phyloP scores from a whole-genome alignment of 139 green algal genomes.

The Coelastrella sp. region DNA sequence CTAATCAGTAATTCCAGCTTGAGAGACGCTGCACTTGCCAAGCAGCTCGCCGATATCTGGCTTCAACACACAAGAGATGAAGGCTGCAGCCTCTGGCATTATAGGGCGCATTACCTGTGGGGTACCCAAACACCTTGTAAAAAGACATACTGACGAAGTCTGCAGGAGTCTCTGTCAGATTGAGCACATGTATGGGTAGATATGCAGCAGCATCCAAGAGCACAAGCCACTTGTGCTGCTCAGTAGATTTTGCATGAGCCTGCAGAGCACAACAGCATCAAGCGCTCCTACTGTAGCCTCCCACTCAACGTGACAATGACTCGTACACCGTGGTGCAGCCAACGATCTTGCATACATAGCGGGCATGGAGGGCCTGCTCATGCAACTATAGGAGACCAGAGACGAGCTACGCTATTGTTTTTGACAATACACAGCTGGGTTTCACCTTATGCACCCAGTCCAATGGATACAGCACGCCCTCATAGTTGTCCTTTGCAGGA shows the following conservation, averaged over 20 bases:
- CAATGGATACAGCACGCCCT: conserved; percentile 65
- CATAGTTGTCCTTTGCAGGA: conserved; percentile 80
- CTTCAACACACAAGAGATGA: no score
- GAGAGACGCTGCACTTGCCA: no score
- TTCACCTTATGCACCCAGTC: conserved; percentile 59
- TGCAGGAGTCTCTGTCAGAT: conserved; percentile 62
- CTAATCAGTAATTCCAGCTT: no score
- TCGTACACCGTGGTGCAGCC: not conserved
- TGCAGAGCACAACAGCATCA: not conserved
- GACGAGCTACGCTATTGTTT: not conserved
- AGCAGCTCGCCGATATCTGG: no score
- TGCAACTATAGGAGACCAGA: no score
- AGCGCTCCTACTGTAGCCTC: not conserved
- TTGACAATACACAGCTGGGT: not conserved
- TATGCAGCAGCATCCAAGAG: conserved; percentile 80
- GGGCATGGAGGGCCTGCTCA: no score
- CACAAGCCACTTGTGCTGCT: conserved; percentile 49
- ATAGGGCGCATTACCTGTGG: conserved; percentile 52
- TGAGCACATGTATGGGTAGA: conserved; percentile 69
- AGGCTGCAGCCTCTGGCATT: no score
- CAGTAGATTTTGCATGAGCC: conserved; percentile 40
- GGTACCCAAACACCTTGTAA: conserved; percentile 85
- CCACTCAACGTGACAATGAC: not conserved
- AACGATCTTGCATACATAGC: not conserved
- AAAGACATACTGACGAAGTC: conserved; percentile 82